phyloP scores from a whole-genome alignment of 176 grass and related monocot genomes.

The Zizania latifolia region DNA sequence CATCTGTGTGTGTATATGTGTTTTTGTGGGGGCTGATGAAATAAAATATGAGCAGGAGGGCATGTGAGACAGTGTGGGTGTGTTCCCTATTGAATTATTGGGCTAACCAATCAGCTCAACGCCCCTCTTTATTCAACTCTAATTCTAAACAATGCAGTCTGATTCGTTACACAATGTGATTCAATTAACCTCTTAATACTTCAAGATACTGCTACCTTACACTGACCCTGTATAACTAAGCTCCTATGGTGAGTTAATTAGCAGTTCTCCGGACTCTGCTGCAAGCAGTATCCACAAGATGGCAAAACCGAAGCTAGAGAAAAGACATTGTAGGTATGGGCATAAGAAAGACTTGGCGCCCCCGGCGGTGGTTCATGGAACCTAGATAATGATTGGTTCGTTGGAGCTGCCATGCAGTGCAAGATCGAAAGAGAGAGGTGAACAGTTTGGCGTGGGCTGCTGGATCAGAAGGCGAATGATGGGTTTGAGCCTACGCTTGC shows the following conservation, averaged over 20 bases:
- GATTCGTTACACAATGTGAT: neutral
- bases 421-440: slow-evolving; percentile 17
- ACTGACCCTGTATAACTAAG: neutral
- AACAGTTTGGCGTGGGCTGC: slow-evolving; percentile 30
- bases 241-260: neutral
- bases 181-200: neutral
- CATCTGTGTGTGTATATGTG: neutral
- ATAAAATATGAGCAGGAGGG: slow-evolving; percentile 28
- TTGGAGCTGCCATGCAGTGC: slow-evolving; percentile 25
- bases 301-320: neutral
- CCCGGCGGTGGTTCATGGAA: slow-evolving; percentile 33
- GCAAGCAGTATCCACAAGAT: neutral
- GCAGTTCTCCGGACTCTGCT: neutral
- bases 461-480: slow-evolving; percentile 13
- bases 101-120: slow-evolving; percentile 4
- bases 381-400: slow-evolving; percentile 43
- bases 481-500: neutral
- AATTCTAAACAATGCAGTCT: neutral
- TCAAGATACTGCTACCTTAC: no score
- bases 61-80: slow-evolving; percentile 65
- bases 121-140: neutral
- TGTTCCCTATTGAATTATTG: slow-evolving; percentile 43
- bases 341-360: slow-evolving; percentile 21
- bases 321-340: neutral
- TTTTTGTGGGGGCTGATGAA: slow-evolving; percentile 20